Conservation (phyloP, 306 rosid genomes). For the Vigna nakashimae region DNA sequence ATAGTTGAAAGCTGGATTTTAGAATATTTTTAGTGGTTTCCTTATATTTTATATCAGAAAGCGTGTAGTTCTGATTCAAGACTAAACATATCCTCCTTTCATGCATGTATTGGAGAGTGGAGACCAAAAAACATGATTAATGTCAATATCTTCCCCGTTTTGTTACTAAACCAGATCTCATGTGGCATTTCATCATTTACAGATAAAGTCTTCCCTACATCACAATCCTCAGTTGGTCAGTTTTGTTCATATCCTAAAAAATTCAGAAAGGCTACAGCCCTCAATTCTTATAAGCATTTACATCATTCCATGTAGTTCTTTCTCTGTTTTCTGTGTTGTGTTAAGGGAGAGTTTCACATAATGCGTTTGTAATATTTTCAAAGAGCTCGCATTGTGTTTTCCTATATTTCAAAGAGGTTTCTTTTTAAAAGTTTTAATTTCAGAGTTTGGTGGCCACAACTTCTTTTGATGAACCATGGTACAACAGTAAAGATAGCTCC, state of each 20-base stretch:
- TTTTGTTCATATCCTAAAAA: background rate
- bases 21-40: background rate
- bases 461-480: background rate
- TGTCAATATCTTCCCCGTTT: background rate
- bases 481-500: background rate
- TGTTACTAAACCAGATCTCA: background rate
- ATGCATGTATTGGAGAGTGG: background rate
- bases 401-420: background rate
- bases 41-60: background rate
- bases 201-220: background rate
- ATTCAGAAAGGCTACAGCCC: background rate
- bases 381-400: background rate
- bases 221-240: background rate
- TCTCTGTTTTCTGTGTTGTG: background rate
- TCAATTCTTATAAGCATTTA: background rate
- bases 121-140: background rate
- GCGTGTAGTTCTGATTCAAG: background rate
- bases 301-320: background rate
- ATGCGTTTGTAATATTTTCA: background rate
- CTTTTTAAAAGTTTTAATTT: background rate
- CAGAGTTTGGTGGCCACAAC: background rate
- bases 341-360: background rate
- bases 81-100: background rate
- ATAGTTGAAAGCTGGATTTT: background rate
- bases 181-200: background rate